These are phyloP conservation scores for Plasmodium malariae DNA, from an alignment of 169 alveolate genomes.

Conservation along the genomic window DNA sequence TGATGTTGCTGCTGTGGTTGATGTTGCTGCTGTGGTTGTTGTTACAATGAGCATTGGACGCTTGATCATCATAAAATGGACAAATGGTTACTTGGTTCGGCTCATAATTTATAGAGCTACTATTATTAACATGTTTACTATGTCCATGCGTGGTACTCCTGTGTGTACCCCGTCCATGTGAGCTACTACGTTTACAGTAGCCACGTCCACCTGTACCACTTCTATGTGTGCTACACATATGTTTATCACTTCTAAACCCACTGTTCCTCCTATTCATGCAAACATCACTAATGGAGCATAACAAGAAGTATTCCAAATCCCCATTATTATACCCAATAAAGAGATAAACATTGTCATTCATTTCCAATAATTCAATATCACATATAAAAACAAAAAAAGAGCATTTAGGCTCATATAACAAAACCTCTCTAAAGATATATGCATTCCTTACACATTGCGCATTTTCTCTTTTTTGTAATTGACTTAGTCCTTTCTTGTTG, in stretches of 20 bases:
- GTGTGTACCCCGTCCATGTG: neutral
- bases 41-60: too few species aligned
- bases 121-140: too few species aligned
- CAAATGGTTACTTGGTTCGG: too few species aligned
- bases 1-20: neutral
- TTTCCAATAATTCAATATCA: constrained; percentile 21
- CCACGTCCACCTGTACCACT: too few species aligned
- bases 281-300: constrained; percentile 12
- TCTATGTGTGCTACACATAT: too few species aligned
- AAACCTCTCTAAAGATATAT: constrained; percentile 1
- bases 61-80: too few species aligned
- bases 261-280: neutral
- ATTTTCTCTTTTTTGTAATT: neutral
- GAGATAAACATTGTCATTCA: constrained; percentile 57
- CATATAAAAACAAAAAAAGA: constrained; percentile 22
- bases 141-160: too few species aligned
- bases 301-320: constrained; percentile 33
- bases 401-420: constrained; percentile 6
- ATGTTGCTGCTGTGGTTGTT: neutral
- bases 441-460: neutral
- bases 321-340: constrained; percentile 67
- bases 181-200: too few species aligned
- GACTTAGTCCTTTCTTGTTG: neutral
- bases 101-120: too few species aligned
- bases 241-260: neutral